A percentile compares a stretch with the other conserved stretches of the same genome.
These are phyloP conservation scores for Malus hybrid DNA, from an alignment of 331 rosid species.

Conservation along the genomic window DNA sequence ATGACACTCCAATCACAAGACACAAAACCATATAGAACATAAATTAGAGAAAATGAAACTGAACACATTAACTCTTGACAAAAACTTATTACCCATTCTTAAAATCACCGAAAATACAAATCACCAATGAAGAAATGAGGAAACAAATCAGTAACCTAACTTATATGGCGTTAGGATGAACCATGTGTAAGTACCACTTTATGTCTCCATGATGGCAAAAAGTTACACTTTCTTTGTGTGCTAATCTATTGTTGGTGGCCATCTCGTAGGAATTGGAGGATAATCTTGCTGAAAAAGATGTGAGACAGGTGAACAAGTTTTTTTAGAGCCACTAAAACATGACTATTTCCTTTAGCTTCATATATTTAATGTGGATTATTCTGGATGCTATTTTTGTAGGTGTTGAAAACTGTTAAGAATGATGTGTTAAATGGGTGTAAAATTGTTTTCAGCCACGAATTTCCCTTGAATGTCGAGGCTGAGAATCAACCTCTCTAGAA, in stretches of 20 bases:
- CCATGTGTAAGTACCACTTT: conserved; percentile 32
- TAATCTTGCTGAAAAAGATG: conserved; percentile 57
- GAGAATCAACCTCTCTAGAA: conserved; percentile 46
- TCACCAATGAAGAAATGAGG: too few relatives aligned
- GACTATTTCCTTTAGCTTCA: too few relatives aligned
- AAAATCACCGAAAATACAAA: too few relatives aligned
- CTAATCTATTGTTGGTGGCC: conserved; percentile 24
- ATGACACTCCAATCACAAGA: too few relatives aligned
- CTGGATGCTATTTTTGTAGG: conserved; percentile 28
- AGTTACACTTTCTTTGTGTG: neutral
- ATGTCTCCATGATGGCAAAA: neutral
- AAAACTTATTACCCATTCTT: too few relatives aligned
- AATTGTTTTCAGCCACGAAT: conserved; percentile 54
- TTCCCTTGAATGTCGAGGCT: conserved; percentile 34
- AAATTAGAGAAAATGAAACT: too few relatives aligned
- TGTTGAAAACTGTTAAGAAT: conserved; percentile 37
- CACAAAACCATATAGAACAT: too few relatives aligned
- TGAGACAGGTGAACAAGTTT: conserved; percentile 57
- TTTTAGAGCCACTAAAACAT: neutral
- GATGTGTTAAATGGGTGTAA: conserved; percentile 56
- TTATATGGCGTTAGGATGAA: too few relatives aligned
- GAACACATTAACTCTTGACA: too few relatives aligned
- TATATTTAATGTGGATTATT: neutral
- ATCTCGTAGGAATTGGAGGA: conserved; percentile 50
- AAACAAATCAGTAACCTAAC: too few relatives aligned